These are phyloP conservation scores for Echinosophora koreensis DNA, from an alignment of 306 rosid species.

Conservation along the genomic window DNA sequence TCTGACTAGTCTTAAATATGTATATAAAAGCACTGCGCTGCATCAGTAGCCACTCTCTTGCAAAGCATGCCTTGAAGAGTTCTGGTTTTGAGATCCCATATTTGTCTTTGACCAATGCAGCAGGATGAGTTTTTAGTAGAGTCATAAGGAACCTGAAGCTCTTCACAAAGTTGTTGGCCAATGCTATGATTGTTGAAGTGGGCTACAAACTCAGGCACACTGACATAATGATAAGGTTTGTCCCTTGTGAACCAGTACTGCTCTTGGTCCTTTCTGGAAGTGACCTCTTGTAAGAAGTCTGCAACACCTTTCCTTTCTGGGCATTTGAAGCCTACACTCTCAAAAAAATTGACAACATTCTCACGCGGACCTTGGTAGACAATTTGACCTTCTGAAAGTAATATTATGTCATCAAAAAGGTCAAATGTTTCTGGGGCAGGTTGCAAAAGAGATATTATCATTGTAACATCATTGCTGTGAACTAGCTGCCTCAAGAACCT, in stretches of 20 bases:
- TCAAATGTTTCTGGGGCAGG: conserved; percentile 83
- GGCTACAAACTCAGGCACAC: conserved; percentile 58
- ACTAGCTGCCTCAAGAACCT: conserved; percentile 73
- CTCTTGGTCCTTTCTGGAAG: conserved; percentile 83
- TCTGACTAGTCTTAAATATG: conserved; percentile 77
- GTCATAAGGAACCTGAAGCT: conserved; percentile 63
- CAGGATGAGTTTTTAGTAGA: conserved; percentile 57
- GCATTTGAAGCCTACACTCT: conserved; percentile 72
- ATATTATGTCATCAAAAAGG: conserved; percentile 74
- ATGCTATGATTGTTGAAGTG: conserved; percentile 50
- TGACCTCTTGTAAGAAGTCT: conserved; percentile 80
- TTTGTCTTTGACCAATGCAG: conserved; percentile 67
- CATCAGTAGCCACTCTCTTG: conserved; percentile 79
- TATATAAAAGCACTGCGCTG: conserved; percentile 71
- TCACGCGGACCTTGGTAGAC: conserved; percentile 82
- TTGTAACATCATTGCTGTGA: conserved; percentile 69
- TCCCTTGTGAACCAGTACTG: conserved; percentile 70
- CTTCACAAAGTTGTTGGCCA: conserved; percentile 54
- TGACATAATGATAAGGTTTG: conserved; percentile 62
- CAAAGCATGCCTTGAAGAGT: conserved; percentile 75
- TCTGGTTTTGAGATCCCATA: conserved; percentile 74
- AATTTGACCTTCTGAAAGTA: conserved; percentile 78
- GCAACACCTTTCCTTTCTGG: conserved; percentile 83
- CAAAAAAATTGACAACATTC: conserved; percentile 61
- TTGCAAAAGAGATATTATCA: conserved; percentile 78